A percentile compares a stretch with the other conserved stretches of the same genome.
Conservation (phyloP, 1,139 yeast species). For the Pichia sp. region DNA sequence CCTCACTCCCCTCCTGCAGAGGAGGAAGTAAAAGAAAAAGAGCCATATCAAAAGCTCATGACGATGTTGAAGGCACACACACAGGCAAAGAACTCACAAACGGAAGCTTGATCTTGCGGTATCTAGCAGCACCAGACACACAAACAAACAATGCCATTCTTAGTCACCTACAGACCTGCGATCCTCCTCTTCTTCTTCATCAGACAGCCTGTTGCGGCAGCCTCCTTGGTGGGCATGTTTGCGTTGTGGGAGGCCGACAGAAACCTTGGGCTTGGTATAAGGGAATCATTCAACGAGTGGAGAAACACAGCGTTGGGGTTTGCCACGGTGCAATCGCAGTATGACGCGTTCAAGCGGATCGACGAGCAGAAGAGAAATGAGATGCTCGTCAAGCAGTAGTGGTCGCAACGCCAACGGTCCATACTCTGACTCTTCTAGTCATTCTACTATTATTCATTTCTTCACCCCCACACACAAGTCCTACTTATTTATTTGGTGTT, state of each 20-base stretch:
- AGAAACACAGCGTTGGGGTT: conserved; percentile 31
- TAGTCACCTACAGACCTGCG: conserved; percentile 34
- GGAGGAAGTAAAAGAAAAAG: too few species aligned
- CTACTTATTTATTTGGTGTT: background rate
- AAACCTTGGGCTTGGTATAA: conserved; percentile 30
- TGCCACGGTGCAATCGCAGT: conserved; percentile 30
- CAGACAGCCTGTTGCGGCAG: conserved; percentile 36
- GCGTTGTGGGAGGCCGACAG: conserved; percentile 35
- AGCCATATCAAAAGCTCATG: too few species aligned
- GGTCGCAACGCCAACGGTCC: background rate
- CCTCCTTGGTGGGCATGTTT: conserved; percentile 29
- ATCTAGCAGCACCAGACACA: background rate
- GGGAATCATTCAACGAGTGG: conserved; percentile 25
- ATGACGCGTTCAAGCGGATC: conserved; percentile 30
- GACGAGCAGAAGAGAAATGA: conserved; percentile 30
- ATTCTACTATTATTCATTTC: background rate
- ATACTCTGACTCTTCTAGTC: background rate
- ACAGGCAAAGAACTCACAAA: too few species aligned
- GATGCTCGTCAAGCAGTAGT: conserved; percentile 17
- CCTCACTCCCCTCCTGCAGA: too few species aligned
- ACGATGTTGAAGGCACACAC: too few species aligned
- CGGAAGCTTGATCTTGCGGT: too few species aligned
- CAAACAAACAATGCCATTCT: conserved; percentile 24
- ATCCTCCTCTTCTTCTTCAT: conserved; percentile 32
- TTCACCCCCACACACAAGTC: background rate